Evolutionary conservation across 2,329 filamentous ascomycete genomes (phyloP).

Genomic region (Chrysoporthe deuterocubensis): DNA sequence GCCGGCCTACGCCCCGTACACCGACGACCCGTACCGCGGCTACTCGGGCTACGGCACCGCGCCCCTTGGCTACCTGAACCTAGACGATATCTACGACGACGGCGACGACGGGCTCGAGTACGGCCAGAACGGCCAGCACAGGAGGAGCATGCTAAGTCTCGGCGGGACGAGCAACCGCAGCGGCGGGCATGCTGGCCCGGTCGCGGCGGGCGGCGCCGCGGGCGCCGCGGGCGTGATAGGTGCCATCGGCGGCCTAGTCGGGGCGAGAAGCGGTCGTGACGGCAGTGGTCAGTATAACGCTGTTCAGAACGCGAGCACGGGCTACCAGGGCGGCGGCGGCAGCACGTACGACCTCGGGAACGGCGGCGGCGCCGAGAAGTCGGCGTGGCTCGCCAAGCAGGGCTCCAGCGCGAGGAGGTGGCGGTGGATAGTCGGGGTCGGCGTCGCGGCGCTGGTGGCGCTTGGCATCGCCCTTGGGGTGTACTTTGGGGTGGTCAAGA

Average conservation of each 20-base stretch:
- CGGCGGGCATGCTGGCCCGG: conserved; percentile 38
- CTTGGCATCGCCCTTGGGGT: conserved; percentile 75
- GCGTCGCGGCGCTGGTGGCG: conserved; percentile 68
- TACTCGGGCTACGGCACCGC: conserved; percentile 56
- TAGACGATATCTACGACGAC: conserved; percentile 82
- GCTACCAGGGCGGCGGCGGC: conserved; percentile 37
- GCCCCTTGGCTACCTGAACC: conserved; percentile 67
- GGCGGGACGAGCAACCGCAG: conserved; percentile 50
- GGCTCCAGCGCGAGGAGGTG: conserved; percentile 66
- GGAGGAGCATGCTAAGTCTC: conserved; percentile 64
- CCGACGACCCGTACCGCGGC: conserved; percentile 70
- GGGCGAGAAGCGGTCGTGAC: conserved; percentile 36
- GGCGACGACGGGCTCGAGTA: conserved; percentile 81
- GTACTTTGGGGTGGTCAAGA: conserved; percentile 72
- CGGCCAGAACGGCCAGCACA: conserved; percentile 44
- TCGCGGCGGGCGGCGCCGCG: conserved; percentile 49
- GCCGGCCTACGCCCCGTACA: conserved; percentile 48
- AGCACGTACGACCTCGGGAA: conserved; percentile 39
- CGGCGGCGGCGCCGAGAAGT: conserved; percentile 58
- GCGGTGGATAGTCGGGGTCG: conserved; percentile 69
- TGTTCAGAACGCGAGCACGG: conserved; percentile 44
- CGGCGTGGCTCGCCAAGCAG: conserved; percentile 65
- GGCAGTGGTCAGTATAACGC: conserved; percentile 61
- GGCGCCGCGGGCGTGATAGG: conserved; percentile 41
- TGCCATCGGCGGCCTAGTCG: conserved; percentile 44